These are phyloP conservation scores for Ophiostoma tasmaniense DNA, from an alignment of 2,329 filamentous ascomycete genomes.

Conservation along the genomic window DNA sequence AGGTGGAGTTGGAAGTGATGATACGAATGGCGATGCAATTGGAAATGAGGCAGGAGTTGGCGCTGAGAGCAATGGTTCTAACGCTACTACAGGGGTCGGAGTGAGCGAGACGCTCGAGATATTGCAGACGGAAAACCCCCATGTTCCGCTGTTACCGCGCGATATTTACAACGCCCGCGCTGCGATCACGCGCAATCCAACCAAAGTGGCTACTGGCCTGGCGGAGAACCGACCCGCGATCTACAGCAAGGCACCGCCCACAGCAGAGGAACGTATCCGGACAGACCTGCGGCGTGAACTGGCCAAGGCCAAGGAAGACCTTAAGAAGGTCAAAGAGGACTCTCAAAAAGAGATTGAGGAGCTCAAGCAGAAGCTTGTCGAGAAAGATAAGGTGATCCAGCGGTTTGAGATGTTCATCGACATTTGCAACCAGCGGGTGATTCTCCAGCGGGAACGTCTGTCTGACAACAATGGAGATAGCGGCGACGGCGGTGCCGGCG, in stretches of 20 bases:
- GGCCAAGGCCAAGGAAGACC: constrained; percentile 48
- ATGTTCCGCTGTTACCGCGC: constrained; percentile 53
- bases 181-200: constrained; percentile 56
- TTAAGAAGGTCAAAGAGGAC: constrained; percentile 47
- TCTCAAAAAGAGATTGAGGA: constrained; percentile 50
- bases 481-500: constrained; percentile 17
- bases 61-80: constrained; percentile 18
- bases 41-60: constrained; percentile 1
- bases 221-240: constrained; percentile 56
- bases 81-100: constrained; percentile 43
- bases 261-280: constrained; percentile 55
- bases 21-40: background rate
- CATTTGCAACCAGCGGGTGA: constrained; percentile 59
- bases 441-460: constrained; percentile 51
- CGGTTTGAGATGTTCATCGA: constrained; percentile 64
- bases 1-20: background rate
- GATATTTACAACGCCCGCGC: constrained; percentile 62
- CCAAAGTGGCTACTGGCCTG: constrained; percentile 50
- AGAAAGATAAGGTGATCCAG: constrained; percentile 54
- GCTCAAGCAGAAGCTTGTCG: constrained; percentile 50
- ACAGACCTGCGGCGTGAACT: constrained; percentile 54
- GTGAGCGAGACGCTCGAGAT: constrained; percentile 60
- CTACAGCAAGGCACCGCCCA: constrained; percentile 57
- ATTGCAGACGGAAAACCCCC: constrained; percentile 54
- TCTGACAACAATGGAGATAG: constrained; percentile 24